Conservation (phyloP, 768 basidiomycete species). For the Hirschioporus abietinus region DNA sequence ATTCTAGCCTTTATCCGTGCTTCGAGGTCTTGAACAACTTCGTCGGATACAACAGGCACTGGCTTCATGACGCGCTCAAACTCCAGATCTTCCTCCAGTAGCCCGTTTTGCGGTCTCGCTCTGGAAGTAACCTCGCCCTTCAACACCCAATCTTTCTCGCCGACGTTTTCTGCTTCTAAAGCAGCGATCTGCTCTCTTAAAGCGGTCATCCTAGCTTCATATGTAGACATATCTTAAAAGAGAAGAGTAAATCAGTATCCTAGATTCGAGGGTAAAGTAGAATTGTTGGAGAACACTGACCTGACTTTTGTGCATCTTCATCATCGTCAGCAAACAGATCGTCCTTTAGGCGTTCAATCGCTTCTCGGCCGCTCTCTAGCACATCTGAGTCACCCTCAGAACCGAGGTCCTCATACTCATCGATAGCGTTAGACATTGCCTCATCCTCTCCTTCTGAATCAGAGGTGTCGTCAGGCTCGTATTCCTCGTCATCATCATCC, state of each 20-base stretch:
- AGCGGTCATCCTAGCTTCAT: constrained; percentile 73
- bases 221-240: constrained; percentile 56
- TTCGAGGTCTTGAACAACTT: constrained; percentile 74
- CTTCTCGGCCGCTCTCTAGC: constrained; percentile 27
- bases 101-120: constrained; percentile 81
- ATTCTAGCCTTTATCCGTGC: constrained; percentile 89
- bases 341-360: constrained; percentile 66
- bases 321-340: constrained; percentile 78
- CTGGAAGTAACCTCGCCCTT: constrained; percentile 86
- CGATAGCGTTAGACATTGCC: constrained; percentile 14
- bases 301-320: constrained; percentile 29
- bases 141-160: constrained; percentile 86
- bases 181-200: constrained; percentile 73
- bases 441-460: constrained; percentile 29
- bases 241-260: background rate
- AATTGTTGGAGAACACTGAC: constrained; percentile 7
- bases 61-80: constrained; percentile 88
- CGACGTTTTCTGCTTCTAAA: constrained; percentile 84
- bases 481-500: constrained; percentile 29
- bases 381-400: constrained; percentile 22
- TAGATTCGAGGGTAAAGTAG: background rate
- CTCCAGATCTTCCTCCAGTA: constrained; percentile 91
- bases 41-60: constrained; percentile 87
- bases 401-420: constrained; percentile 17
- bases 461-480: constrained; percentile 20